Base-by-base conservation (phyloP, 495 filamentous ascomycete species). In the Xylaria scruposa region DNA sequence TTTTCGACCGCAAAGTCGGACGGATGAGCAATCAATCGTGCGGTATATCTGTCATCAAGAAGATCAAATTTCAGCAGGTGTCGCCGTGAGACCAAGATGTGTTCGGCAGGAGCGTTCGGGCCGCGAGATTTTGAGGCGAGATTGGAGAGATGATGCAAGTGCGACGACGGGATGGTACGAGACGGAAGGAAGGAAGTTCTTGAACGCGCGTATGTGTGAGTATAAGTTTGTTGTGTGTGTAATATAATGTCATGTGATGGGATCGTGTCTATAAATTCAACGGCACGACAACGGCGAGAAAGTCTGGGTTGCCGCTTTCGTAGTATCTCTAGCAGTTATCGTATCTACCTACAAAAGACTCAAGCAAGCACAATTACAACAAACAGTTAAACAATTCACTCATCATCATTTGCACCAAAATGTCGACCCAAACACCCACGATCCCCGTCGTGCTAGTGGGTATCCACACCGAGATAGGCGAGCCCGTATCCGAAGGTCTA, bases 361-460 rank as follows among this genome's bases (percentile, higher is more conserved):
- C 54, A 33, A 58, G 15, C 2, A 58, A 29, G 4, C 51, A 10
- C 10, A 40, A 38, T 7, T 38, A 9, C 36, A 40, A 40, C 38
- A 40, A 12, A 40, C 38, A 40, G 12, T 53, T 21, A 7, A 53
- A 26, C 51, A 10, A 56, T 13, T 3, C 0, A n/a, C 2, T 36
- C n/a, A 47, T 36, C n/a, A 47, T 12, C 26, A 51, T 15, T 46
- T 46, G 38, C 15, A 0, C 42, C 10, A 44, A 53, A 36, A 59
- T 63, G 58, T 60, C 61, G 0, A 54, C 69, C 19, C 38, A 13
- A 6, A 26, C 44, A 51, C 9, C 62, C 21, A 64, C 70, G 24
- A 44, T 72, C 21, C 56, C 70, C 19, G 56, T 67, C 44, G 64
- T 68, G 9, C 46, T 72, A 31, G 42, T 72, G n/a, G 70, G 70